phyloP scores from a whole-genome alignment of 1,284 basidiomycete genomes.

The Ceratobasidium sp. region DNA sequence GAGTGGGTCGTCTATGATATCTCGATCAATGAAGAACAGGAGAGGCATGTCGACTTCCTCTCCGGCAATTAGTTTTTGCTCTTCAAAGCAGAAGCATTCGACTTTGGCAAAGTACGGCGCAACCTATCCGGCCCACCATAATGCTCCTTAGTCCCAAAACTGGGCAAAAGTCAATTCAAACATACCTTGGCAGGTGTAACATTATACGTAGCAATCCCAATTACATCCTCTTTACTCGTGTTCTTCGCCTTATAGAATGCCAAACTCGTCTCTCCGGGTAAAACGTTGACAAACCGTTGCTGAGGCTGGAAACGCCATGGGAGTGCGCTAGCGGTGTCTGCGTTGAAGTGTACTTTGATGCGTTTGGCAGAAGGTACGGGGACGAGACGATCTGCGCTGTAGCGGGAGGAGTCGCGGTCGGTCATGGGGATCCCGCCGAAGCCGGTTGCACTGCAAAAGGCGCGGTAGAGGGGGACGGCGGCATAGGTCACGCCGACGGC shows the following conservation, averaged over 20 bases:
- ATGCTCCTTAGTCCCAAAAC: not conserved
- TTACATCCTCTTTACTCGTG: constrained; percentile 84
- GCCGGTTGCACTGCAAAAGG: constrained; percentile 97
- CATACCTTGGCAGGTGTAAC: constrained; percentile 90
- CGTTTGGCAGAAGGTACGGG: constrained; percentile 74
- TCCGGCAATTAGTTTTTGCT: constrained; percentile 92
- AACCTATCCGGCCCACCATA: constrained; percentile 64
- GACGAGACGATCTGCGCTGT: constrained; percentile 83
- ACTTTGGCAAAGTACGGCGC: constrained; percentile 99
- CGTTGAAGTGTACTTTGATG: constrained; percentile 96
- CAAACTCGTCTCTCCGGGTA: constrained; percentile 95
- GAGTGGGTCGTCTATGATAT: constrained; percentile 90
- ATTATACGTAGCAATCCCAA: constrained; percentile 99
- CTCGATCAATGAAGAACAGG: constrained; percentile 98
- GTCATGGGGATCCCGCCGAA: constrained; percentile 96
- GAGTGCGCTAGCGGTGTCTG: constrained; percentile 86
- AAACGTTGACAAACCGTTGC: constrained; percentile 88
- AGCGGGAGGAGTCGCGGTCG: constrained; percentile 71
- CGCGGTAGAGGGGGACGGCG: constrained; percentile 95
- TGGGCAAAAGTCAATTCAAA: constrained; percentile 40
- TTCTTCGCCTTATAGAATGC: constrained; percentile 98
- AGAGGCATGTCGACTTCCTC: constrained; percentile 99
- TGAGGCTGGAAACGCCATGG: constrained; percentile 95
- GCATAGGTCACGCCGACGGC: constrained; percentile 92
- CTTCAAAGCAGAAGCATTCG: constrained; percentile 99